Evolutionary conservation across 805 yeast genomes (phyloP), one percentile per base, ranked within the genome.

Genomic region (Ogataea populi-albae): DNA sequence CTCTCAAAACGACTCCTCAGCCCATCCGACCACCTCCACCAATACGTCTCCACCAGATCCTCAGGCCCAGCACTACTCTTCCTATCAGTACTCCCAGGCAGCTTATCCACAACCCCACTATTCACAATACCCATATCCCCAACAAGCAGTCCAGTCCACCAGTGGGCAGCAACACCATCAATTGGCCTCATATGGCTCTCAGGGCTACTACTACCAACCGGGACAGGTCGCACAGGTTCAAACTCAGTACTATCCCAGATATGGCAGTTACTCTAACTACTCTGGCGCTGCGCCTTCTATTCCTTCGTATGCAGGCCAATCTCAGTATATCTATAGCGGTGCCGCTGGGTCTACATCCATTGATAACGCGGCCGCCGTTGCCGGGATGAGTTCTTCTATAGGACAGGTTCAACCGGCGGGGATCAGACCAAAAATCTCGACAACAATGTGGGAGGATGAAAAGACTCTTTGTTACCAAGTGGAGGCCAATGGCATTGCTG

Each of bases 391-490:
- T 8, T 35, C 48, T 16, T 31, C 33, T 26, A 41, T 47, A 20
- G 60, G 59, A 11, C 60, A 54, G 38, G 41, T 54, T 16, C 63
- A 54, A 34, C 57, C 63, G 5, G 50, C 55, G 8, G 61, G 41
- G 1, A 35, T 38, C 22, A 31, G 48, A 12, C 45, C 68, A 3
- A 66, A 81, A 43, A 78, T 79, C 38, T 79, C 85, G 30, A 79
- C 86, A 17, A 79, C 84, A 9, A 77, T 78, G 79, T 79, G 86
- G 86, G 86, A 79, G 58, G 86, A 79, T 52, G 86, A 79, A 49
- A 77, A 76, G 47, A 79, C 86, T 1, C 62, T 79, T 28, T 79
- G 86, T 51, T 79, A 79, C 57, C 86, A 79, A 55, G 86, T 79
- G 32, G 86, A 79, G 41, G 79, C 82, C 32, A 77, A 79, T 50